Base-by-base conservation (phyloP, 2,329 filamentous ascomycete genomes). In the Torrubiellomyces zombiae region DNA sequence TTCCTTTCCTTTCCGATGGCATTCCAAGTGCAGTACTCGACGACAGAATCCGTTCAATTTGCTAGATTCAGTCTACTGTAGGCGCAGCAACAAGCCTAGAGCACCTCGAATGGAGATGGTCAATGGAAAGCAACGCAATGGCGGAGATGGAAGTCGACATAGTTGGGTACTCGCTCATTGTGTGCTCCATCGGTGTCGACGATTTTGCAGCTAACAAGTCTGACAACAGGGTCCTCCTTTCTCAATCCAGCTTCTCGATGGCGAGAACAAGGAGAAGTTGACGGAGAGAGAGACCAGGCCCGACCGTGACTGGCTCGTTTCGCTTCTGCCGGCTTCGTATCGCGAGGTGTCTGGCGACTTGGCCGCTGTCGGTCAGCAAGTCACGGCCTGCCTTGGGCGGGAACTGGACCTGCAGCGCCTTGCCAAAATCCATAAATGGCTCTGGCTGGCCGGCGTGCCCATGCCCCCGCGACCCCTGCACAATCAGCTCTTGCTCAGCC, bases 291-390 rank as follows among this genome's bases (percentile, higher is more conserved):
- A 24, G 16, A 18, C 23, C 16, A 15, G 11, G 6, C 16, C 10
- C 10, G 25, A 26, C 14, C 9, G 14, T 14, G 8, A 26, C 10
- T n/a, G n/a, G n/a, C 28, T 24, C 21, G n/a, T 16, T 4, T 30
- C 23, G 10, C 33, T 35, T 13, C 20, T 36, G 19, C 63, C 71
- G 30, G 65, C 67, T 12, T 26, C 28, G 17, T 36, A 31, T 16
- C 32, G 30, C 21, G 23, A 21, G 7, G 27, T 31, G 20, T 24
- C 20, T n/a, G 28, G 24, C 22, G 25, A 34, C 20, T 16, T 34
- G 21, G 23, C 23, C 18, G 16, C 23, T 22, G 21, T 19, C 7
- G 17, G 14, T 21, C 12, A 22, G 5, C n/a, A 30, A 17, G 23
- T 30, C 21, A 23, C 15, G 16, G 17, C 20, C 18, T 25, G 23